Conservation (phyloP, 176 grass and related monocot genomes). For the Puccinellia tenuiflora region DNA sequence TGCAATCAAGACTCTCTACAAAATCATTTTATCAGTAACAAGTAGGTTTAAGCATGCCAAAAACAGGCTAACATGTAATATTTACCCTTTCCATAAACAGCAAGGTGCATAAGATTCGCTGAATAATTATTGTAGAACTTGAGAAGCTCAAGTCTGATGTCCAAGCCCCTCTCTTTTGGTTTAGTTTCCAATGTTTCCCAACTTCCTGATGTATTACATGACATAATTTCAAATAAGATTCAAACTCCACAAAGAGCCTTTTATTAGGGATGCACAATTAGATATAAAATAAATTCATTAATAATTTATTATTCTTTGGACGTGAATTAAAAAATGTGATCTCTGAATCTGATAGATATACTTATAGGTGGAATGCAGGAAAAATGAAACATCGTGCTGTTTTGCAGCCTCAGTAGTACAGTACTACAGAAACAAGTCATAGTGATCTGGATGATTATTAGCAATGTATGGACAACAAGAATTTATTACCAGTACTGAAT, state of each 20-base stretch:
- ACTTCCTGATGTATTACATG: constrained; percentile 47
- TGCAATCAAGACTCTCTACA: constrained; percentile 73
- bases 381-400: neutral
- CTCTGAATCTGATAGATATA: neutral
- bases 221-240: neutral
- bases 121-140: constrained; percentile 95
- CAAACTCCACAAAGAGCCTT: neutral
- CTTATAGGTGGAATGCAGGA: neutral
- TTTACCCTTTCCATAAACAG: constrained; percentile 90
- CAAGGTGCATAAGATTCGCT: constrained; percentile 92
- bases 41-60: neutral
- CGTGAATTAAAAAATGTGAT: neutral
- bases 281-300: neutral
- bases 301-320: neutral
- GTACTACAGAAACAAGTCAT: neutral
- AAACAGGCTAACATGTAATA: constrained; percentile 14
- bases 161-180: constrained; percentile 71
- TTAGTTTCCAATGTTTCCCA: constrained; percentile 87
- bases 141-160: constrained; percentile 72
- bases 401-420: neutral
- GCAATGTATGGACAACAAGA: neutral
- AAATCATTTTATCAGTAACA: constrained; percentile 17
- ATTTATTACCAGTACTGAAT: constrained; percentile 66
- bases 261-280: neutral
- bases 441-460: neutral